Percentiles rank a stretch among this genome's conserved stretches.
Evolutionary conservation across 768 basidiomycete species (phyloP).

Genomic region (Tephrocybe rancida): DNA sequence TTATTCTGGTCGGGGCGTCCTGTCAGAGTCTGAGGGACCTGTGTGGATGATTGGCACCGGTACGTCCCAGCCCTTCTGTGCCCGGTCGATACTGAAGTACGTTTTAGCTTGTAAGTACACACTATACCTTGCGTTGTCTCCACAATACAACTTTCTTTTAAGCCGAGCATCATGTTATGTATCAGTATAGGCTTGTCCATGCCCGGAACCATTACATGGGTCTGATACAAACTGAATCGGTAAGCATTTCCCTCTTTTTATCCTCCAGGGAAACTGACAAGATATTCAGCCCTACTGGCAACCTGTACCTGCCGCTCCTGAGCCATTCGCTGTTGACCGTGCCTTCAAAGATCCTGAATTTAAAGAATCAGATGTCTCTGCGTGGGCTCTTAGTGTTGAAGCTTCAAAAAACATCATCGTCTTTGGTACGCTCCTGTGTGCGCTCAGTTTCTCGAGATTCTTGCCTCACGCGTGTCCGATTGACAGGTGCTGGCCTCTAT

Average conservation of each 20-base stretch:
- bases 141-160: conserved; percentile 17
- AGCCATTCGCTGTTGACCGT: conserved; percentile 49
- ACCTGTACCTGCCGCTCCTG: conserved; percentile 55
- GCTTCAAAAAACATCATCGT: conserved; percentile 35
- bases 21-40: conserved; percentile 74
- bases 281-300: conserved; percentile 66
- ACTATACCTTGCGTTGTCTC: background rate
- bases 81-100: background rate
- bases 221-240: conserved; percentile 74
- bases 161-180: conserved; percentile 72
- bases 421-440: conserved; percentile 24
- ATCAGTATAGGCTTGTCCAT: conserved; percentile 66
- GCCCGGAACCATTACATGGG: conserved; percentile 73
- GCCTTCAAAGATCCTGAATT: conserved; percentile 57
- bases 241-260: conserved; percentile 19
- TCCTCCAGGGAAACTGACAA: background rate
- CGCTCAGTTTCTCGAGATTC: conserved; percentile 16
- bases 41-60: conserved; percentile 84
- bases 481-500: conserved; percentile 45
- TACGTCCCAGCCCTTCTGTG: conserved; percentile 19
- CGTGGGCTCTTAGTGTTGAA: conserved; percentile 60
- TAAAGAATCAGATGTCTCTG: conserved; percentile 35
- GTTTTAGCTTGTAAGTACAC: conserved; percentile 10
- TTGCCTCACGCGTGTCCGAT: background rate
- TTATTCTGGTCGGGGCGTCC: conserved; percentile 71